phyloP scores from a whole-genome alignment of 2,329 filamentous ascomycete genomes.

The Fusarium dimerum region DNA sequence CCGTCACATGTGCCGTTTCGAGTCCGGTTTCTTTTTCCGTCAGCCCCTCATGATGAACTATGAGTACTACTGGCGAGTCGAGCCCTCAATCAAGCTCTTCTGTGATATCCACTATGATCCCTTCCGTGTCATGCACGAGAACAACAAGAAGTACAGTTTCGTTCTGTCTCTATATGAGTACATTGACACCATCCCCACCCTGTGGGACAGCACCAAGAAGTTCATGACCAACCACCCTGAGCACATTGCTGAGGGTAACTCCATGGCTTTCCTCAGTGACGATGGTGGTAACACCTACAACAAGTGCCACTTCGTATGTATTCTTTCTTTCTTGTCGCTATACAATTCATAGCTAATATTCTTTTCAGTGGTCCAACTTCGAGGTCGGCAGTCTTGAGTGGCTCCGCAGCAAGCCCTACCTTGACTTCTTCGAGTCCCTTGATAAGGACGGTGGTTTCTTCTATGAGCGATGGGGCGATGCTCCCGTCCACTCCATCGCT shows the following conservation, averaged over 20 bases:
- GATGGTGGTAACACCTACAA: conserved; percentile 93
- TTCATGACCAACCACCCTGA: conserved; percentile 91
- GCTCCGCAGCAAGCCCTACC: conserved; percentile 85
- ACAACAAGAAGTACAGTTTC: conserved; percentile 98
- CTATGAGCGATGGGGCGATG: conserved; percentile 98
- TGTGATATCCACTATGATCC: conserved; percentile 96
- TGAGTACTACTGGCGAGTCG: conserved; percentile 99
- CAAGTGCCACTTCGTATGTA: conserved; percentile 90
- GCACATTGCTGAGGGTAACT: conserved; percentile 81
- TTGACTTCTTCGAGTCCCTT: conserved; percentile 86
- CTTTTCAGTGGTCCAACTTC: conserved; percentile 91
- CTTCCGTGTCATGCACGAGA: conserved; percentile 94
- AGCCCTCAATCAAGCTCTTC: conserved; percentile 94
- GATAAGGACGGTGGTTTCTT: conserved; percentile 96
- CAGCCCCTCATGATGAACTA: conserved; percentile 93
- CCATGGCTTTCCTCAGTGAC: conserved; percentile 87
- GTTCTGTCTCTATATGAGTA: conserved; percentile 96
- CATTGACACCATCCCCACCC: conserved; percentile 89
- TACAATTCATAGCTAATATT: conserved; percentile 19
- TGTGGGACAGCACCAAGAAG: conserved; percentile 94
- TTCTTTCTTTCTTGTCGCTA: background rate
- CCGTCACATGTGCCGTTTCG: conserved; percentile 98
- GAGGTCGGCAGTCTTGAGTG: conserved; percentile 93
- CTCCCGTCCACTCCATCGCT: conserved; percentile 96
- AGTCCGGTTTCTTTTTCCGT: conserved; percentile 99